These are phyloP conservation scores for Cutaneotrichosporon spelunceum DNA, from an alignment of 1,284 basidiomycete species.

Conservation along the genomic window DNA sequence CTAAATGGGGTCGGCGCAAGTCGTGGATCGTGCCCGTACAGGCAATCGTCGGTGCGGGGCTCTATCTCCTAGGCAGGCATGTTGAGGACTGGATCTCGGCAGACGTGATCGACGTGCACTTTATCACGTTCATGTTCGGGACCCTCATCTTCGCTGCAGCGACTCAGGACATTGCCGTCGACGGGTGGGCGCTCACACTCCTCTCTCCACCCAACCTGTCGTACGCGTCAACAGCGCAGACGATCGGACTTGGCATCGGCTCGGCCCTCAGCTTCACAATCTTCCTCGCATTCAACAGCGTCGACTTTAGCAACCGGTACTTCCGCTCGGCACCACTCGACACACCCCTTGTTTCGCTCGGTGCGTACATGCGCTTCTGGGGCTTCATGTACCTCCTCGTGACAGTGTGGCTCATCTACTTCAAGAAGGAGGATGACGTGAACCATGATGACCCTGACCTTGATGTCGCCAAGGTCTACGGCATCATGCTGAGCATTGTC, in stretches of 20 bases:
- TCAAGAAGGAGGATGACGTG: conserved; percentile 86
- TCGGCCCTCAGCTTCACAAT: conserved; percentile 97
- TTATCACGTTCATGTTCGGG: conserved; percentile 84
- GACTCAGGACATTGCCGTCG: conserved; percentile 98
- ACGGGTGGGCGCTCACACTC: conserved; percentile 96
- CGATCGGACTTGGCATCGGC: conserved; percentile 92
- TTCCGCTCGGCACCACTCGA: conserved; percentile 59
- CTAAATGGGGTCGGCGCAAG: conserved; percentile 75
- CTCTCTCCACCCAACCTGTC: conserved; percentile 92
- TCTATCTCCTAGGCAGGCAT: conserved; percentile 81
- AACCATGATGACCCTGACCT: conserved; percentile 72
- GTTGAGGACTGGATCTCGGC: conserved; percentile 76
- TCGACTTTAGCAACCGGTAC: conserved; percentile 83
- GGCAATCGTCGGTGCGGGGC: conserved; percentile 76
- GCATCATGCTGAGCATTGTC: conserved; percentile 90
- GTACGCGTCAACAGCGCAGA: conserved; percentile 97
- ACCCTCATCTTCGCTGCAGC: conserved; percentile 91
- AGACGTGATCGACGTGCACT: conserved; percentile 72
- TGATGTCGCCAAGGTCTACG: conserved; percentile 86
- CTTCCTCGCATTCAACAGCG: conserved; percentile 93
- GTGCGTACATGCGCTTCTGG: conserved; percentile 84
- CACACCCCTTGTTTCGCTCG: conserved; percentile 74
- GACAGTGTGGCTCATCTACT: conserved; percentile 81
- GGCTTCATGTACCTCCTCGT: conserved; percentile 73
- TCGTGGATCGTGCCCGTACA: conserved; percentile 99